Percentiles rank a stretch among this genome's conserved stretches.
Conservation (phyloP, 768 basidiomycete species). For the Amanita muscaria region DNA sequence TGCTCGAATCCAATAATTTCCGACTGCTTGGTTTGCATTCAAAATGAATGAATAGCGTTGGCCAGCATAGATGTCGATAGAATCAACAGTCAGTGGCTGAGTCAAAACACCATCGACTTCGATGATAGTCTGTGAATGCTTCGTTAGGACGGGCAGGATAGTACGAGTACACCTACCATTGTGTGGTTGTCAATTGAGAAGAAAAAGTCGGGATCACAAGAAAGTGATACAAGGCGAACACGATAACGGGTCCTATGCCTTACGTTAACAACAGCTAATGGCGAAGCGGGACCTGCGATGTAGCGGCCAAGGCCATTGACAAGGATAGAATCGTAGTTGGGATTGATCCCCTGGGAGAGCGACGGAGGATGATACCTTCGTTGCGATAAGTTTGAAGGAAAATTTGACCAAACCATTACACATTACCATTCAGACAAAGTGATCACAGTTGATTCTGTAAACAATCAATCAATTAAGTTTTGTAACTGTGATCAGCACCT, state of each 20-base stretch:
- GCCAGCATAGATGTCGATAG: constrained; percentile 33
- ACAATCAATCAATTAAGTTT: not conserved
- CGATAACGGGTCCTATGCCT: constrained; percentile 35
- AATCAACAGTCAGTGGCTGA: constrained; percentile 27
- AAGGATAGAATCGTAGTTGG: constrained; percentile 30
- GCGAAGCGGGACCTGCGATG: constrained; percentile 27
- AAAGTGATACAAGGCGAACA: constrained; percentile 42
- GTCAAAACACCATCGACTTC: constrained; percentile 29
- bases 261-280: constrained; percentile 39
- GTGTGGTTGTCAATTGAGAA: constrained; percentile 39
- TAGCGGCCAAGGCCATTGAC: constrained; percentile 48
- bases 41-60: constrained; percentile 39
- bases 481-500: not conserved
- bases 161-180: constrained; percentile 13
- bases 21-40: constrained; percentile 25
- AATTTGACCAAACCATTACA: not conserved
- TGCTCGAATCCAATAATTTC: constrained; percentile 39
- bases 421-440: constrained; percentile 45
- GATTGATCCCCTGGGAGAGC: constrained; percentile 12
- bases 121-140: constrained; percentile 24
- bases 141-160: too few relatives aligned
- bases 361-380: constrained; percentile 27
- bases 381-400: not conserved
- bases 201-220: constrained; percentile 36
- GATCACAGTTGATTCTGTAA: constrained; percentile 29